Evolutionary conservation across 1,139 yeast species (phyloP).

Genomic region (Saccharomyces hybrid): DNA sequence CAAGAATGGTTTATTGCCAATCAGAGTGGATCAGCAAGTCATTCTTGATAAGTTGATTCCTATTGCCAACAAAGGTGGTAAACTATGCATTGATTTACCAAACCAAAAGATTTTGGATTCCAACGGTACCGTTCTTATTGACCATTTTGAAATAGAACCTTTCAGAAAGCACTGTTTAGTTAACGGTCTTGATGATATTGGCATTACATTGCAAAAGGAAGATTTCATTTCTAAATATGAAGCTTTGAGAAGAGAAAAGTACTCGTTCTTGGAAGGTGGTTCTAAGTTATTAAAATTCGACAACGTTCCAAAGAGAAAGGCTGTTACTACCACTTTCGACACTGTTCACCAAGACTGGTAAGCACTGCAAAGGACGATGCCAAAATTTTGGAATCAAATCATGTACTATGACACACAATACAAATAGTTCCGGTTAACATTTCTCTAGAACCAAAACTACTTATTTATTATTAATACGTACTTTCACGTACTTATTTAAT

Average conservation of each 20-base stretch:
- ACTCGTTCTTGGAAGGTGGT: conserved; percentile 89
- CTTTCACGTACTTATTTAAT: neutral
- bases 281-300: conserved; percentile 59
- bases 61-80: conserved; percentile 63
- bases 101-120: conserved; percentile 71
- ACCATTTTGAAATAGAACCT: conserved; percentile 74
- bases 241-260: conserved; percentile 61
- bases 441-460: neutral
- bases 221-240: conserved; percentile 67
- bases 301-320: conserved; percentile 40
- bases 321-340: conserved; percentile 44
- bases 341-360: conserved; percentile 76
- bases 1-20: conserved; percentile 90
- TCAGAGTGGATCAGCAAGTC: conserved; percentile 70
- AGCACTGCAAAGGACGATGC: conserved; percentile 2
- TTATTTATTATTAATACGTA: conserved; percentile 7
- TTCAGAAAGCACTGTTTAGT: conserved; percentile 92
- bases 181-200: conserved; percentile 94
- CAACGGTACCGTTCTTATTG: conserved; percentile 65
- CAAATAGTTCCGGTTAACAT: neutral
- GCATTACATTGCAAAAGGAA: conserved; percentile 88
- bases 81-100: conserved; percentile 74
- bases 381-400: neutral
- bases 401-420: neutral
- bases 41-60: conserved; percentile 70